Conservation (phyloP, 2,329 filamentous ascomycete genomes). For the Fusarium clavum region DNA sequence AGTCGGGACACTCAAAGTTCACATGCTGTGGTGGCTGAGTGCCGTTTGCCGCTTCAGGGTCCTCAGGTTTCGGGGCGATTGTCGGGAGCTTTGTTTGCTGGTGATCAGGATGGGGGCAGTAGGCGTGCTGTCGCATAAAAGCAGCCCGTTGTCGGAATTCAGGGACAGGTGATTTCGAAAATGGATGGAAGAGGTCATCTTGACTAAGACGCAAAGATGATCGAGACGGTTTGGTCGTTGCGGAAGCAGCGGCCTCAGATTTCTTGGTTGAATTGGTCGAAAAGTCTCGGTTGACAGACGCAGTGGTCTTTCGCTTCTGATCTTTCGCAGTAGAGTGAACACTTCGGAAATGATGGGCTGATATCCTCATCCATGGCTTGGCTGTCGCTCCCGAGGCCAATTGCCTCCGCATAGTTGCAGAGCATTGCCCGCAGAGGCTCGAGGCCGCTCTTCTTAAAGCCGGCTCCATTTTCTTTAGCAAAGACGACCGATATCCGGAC, state of each 20-base stretch:
- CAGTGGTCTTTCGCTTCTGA: constrained; percentile 37
- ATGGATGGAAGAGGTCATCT: constrained; percentile 93
- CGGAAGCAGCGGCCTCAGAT: constrained; percentile 47
- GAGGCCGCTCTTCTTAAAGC: constrained; percentile 55
- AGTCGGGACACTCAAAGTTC: constrained; percentile 95
- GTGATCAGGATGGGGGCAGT: constrained; percentile 92
- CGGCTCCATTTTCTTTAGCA: constrained; percentile 53
- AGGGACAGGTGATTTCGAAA: constrained; percentile 87
- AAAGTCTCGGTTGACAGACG: constrained; percentile 45
- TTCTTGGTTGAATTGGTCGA: constrained; percentile 45
- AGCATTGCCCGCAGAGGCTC: constrained; percentile 56
- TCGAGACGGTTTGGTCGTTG: constrained; percentile 40
- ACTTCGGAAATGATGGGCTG: constrained; percentile 47
- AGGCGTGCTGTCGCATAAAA: constrained; percentile 92
- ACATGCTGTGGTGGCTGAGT: constrained; percentile 80
- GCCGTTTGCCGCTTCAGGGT: constrained; percentile 66
- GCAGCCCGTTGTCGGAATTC: constrained; percentile 88
- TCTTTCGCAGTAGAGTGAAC: constrained; percentile 46
- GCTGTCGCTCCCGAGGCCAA: constrained; percentile 34
- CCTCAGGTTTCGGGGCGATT: constrained; percentile 73
- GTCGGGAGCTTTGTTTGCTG: constrained; percentile 76
- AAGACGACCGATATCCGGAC: constrained; percentile 13
- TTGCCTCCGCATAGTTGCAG: constrained; percentile 51
- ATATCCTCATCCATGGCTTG: constrained; percentile 45
- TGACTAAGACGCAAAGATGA: constrained; percentile 62